phyloP scores from a whole-genome alignment of 139 green algal genomes.

The Chlamydomonas asymmetrica region DNA sequence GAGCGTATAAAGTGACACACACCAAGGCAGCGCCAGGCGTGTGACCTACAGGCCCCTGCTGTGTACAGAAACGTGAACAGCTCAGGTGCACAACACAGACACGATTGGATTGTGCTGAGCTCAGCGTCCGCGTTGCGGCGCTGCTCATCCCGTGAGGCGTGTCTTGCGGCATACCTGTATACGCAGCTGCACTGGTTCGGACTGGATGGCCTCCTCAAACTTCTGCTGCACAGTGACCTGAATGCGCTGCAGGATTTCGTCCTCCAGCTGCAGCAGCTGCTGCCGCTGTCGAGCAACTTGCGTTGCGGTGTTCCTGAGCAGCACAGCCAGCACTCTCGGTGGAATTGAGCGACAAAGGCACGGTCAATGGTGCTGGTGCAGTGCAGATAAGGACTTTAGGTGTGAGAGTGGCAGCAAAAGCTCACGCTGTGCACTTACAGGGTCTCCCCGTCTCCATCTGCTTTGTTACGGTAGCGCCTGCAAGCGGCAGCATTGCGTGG shows the following conservation, averaged over 20 bases:
- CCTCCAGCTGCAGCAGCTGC: constrained; percentile 22
- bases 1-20: neutral
- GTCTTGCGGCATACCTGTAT: neutral
- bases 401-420: no score
- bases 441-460: no score
- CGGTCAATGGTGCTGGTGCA: no score
- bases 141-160: neutral
- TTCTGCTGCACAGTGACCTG: constrained; percentile 4
- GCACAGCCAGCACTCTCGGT: no score
- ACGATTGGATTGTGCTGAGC: neutral
- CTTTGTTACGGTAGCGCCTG: no score
- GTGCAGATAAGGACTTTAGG: no score
- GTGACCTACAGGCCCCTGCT: no score
- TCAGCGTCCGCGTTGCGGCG: neutral
- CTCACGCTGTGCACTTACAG: no score
- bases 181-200: constrained; percentile 27
- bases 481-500: no score
- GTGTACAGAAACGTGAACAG: no score
- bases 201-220: neutral
- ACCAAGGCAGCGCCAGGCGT: neutral
- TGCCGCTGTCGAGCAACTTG: constrained; percentile 8
- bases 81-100: neutral
- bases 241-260: constrained; percentile 23
- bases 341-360: no score
- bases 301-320: constrained; percentile 4